Conservation (phyloP, 768 basidiomycete genomes). For the Panaeolus papilionaceus region DNA sequence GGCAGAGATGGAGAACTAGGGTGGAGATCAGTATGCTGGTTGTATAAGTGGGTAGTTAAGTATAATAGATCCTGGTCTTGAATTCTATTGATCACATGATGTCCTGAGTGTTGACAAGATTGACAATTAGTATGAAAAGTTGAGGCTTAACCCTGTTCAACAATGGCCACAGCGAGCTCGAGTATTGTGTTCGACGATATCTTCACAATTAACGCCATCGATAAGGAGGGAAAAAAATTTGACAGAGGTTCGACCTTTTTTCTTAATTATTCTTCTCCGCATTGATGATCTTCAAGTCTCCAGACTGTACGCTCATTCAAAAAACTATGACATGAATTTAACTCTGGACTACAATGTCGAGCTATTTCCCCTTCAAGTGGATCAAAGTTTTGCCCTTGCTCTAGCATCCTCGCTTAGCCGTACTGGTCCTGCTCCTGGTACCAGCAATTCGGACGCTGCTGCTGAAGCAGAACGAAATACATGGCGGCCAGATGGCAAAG, state of each 20-base stretch:
- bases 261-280: conserved; percentile 15
- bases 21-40: background rate
- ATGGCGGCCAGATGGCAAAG: conserved; percentile 89
- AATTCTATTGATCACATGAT: conserved; percentile 1
- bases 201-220: conserved; percentile 83
- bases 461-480: conserved; percentile 80
- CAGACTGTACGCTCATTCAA: conserved; percentile 86
- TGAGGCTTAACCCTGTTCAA: conserved; percentile 17
- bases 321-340: conserved; percentile 91
- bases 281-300: conserved; percentile 70
- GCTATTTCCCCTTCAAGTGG: conserved; percentile 74
- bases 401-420: conserved; percentile 82
- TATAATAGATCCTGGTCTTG: too few species aligned
- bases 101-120: too few species aligned
- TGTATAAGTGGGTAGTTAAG: too few species aligned
- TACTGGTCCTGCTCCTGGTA: conserved; percentile 54
- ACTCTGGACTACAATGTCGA: conserved; percentile 96
- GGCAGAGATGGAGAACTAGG: conserved; percentile 32
- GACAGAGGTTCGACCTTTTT: conserved; percentile 78
- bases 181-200: conserved; percentile 94
- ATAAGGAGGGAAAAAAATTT: conserved; percentile 96
- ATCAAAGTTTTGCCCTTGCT: conserved; percentile 83
- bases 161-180: conserved; percentile 64
- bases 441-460: conserved; percentile 53
- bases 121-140: background rate